phyloP scores from a whole-genome alignment of 163 green algal genomes.

The Coccomyxa subellipsoidea region DNA sequence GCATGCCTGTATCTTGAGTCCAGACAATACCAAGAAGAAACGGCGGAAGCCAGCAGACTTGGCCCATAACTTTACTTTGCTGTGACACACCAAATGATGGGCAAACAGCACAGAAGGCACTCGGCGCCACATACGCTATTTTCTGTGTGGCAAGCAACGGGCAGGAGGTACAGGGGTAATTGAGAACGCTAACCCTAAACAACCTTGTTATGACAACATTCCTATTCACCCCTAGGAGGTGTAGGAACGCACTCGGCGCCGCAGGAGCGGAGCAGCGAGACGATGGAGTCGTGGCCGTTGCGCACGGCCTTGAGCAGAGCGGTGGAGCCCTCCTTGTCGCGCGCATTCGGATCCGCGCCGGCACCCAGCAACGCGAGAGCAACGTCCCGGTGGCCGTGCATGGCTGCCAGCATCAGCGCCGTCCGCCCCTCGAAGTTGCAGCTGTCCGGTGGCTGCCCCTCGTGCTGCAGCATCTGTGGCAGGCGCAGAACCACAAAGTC shows the following conservation, averaged over 20 bases:
- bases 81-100: no score
- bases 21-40: no score
- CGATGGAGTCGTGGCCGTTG: conserved; percentile 3
- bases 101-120: no score
- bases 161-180: no score
- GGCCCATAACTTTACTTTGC: no score
- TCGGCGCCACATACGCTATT: no score
- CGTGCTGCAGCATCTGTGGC: conserved; percentile 13
- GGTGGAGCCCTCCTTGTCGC: conserved; percentile 9
- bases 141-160: no score
- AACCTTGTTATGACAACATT: no score
- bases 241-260: conserved; percentile 8
- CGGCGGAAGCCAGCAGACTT: no score
- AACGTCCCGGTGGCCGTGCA: conserved; percentile 7
- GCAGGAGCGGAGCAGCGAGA: not conserved
- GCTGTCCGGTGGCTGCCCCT: not conserved
- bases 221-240: no score
- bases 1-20: no score
- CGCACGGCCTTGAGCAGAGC: not conserved
- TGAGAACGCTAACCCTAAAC: no score
- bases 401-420: conserved; percentile 8
- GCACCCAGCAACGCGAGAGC: not conserved
- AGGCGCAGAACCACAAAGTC: not conserved
- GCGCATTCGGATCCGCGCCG: not conserved
- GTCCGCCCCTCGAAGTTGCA: conserved; percentile 7